These are phyloP conservation scores for Acorus calamus DNA, from an alignment of 106 monocot genomes.

Conservation along the genomic window DNA sequence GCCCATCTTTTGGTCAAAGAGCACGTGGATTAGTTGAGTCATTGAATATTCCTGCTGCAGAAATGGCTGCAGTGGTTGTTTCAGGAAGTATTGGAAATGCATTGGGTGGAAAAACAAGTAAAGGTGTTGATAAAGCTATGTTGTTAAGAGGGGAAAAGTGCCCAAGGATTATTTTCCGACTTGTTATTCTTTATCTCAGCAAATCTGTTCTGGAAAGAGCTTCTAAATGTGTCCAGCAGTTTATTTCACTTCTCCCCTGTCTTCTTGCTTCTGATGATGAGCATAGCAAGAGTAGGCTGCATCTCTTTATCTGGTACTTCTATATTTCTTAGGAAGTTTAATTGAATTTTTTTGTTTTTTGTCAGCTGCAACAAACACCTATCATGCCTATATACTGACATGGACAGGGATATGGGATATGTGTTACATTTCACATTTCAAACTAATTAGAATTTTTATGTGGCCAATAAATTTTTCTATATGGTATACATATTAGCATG, in stretches of 20 bases:
- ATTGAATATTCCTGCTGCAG: slow-evolving; percentile 95
- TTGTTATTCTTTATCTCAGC: slow-evolving; percentile 72
- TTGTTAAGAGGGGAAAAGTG: slow-evolving; percentile 83
- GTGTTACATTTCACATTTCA: too few relatives aligned
- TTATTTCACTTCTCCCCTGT: slow-evolving; percentile 60
- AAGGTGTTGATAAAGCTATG: slow-evolving; percentile 90
- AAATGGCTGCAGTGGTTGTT: slow-evolving; percentile 96
- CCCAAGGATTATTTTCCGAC: slow-evolving; percentile 69
- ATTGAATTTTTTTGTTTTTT: too few relatives aligned
- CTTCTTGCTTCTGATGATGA: slow-evolving; percentile 88
- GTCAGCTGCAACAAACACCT: background rate
- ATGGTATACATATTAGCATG: too few relatives aligned
- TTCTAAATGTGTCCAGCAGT: slow-evolving; percentile 68
- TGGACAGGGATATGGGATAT: too few relatives aligned
- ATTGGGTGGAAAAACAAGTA: slow-evolving; percentile 69
- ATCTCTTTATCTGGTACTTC: slow-evolving; percentile 78
- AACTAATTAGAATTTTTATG: too few relatives aligned
- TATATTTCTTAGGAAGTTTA: background rate
- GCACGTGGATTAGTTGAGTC: slow-evolving; percentile 96
- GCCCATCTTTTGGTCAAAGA: slow-evolving; percentile 80
- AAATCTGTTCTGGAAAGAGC: slow-evolving; percentile 68
- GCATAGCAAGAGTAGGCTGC: slow-evolving; percentile 75
- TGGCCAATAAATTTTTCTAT: too few relatives aligned
- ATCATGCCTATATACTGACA: background rate
- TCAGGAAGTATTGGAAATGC: slow-evolving; percentile 77